Evolutionary conservation across 2,329 filamentous ascomycete species (phyloP).

Genomic region (Furcasterigmium furcatum): DNA sequence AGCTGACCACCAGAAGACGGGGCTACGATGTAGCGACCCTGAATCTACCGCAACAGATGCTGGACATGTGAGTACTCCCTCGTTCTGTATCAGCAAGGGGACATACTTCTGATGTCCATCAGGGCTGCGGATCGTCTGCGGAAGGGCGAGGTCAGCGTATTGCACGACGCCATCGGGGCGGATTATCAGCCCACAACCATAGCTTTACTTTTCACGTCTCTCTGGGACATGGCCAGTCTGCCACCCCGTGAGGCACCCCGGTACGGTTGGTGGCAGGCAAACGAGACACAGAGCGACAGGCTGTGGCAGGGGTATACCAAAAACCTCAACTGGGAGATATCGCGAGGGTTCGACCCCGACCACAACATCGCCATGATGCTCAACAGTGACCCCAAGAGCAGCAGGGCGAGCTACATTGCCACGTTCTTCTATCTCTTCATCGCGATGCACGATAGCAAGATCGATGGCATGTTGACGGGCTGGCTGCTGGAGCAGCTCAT

Average conservation of each 20-base stretch:
- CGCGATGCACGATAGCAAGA: slow-evolving; percentile 34
- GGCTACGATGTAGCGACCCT: slow-evolving; percentile 21
- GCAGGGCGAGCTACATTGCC: slow-evolving; percentile 40
- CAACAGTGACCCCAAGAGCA: slow-evolving; percentile 31
- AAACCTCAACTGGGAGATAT: slow-evolving; percentile 33
- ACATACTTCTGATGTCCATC: background rate
- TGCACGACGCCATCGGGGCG: slow-evolving; percentile 15
- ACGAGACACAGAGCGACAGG: slow-evolving; percentile 28
- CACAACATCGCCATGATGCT: slow-evolving; percentile 28
- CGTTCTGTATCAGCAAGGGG: too few species aligned
- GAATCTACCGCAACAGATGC: slow-evolving; percentile 37
- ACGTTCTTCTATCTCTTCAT: slow-evolving; percentile 45
- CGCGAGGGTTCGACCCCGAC: slow-evolving; percentile 24
- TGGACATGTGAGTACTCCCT: slow-evolving; percentile 30
- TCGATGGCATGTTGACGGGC: slow-evolving; percentile 39
- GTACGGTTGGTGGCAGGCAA: slow-evolving; percentile 32
- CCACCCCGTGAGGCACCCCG: slow-evolving; percentile 28
- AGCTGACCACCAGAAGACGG: slow-evolving; percentile 18
- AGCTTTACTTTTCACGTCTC: slow-evolving; percentile 38
- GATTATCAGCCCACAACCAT: slow-evolving; percentile 42
- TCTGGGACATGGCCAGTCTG: slow-evolving; percentile 33
- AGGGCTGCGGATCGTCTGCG: slow-evolving; percentile 38
- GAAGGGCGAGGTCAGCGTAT: slow-evolving; percentile 33
- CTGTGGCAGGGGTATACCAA: slow-evolving; percentile 32
- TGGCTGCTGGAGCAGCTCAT: slow-evolving; percentile 43